phyloP scores from a whole-genome alignment of 2,329 filamentous ascomycete species.

The Macrophomina phaseolina region DNA sequence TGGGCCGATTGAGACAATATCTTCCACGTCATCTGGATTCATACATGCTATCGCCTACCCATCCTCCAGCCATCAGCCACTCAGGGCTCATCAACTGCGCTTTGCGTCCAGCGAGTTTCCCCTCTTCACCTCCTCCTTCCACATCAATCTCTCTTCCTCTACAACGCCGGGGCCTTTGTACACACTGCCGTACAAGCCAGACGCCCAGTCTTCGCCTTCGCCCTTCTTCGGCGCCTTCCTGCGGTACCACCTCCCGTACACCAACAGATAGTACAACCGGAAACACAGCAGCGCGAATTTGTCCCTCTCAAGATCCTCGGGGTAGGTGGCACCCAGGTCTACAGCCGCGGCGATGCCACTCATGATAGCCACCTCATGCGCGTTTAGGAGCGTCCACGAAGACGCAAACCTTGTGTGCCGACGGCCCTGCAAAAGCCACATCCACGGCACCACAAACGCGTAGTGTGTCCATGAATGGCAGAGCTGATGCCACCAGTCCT shows the following conservation, averaged over 20 bases:
- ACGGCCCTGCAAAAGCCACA: slow-evolving; percentile 74
- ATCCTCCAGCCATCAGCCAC: background rate
- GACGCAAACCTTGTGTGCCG: slow-evolving; percentile 68
- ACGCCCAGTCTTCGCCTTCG: slow-evolving; percentile 62
- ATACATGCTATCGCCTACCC: no score
- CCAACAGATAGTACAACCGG: slow-evolving; percentile 65
- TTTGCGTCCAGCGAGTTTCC: slow-evolving; percentile 14
- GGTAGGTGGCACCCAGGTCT: slow-evolving; percentile 69
- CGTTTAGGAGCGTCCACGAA: slow-evolving; percentile 72
- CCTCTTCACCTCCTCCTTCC: slow-evolving; percentile 52
- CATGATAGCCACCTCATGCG: slow-evolving; percentile 73
- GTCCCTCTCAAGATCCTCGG: slow-evolving; percentile 66
- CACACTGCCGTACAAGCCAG: slow-evolving; percentile 63
- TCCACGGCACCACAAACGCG: slow-evolving; percentile 68
- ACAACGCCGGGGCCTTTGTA: slow-evolving; percentile 65
- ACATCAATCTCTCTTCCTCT: slow-evolving; percentile 59
- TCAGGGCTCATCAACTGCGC: background rate
- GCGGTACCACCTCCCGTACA: slow-evolving; percentile 67
- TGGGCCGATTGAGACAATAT: background rate
- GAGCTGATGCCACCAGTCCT: slow-evolving; percentile 72
- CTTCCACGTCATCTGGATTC: no score
- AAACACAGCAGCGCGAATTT: slow-evolving; percentile 66
- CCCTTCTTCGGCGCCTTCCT: slow-evolving; percentile 51
- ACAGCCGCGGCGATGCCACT: slow-evolving; percentile 74
- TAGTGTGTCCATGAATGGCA: slow-evolving; percentile 70